Evolutionary conservation across 345 rosid species (phyloP).

Genomic region (Litchi chinensis): DNA sequence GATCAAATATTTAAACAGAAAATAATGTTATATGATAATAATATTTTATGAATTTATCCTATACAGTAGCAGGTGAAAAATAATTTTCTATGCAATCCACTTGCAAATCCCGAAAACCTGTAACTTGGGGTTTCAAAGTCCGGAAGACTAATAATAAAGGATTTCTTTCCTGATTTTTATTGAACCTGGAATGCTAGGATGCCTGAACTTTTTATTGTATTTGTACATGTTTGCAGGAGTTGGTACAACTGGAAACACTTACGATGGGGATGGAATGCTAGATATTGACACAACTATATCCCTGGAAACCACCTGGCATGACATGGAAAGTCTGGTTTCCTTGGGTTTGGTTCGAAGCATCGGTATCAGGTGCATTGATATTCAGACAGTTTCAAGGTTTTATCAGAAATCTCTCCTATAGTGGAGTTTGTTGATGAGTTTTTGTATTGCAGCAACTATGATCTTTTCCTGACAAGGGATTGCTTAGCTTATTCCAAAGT

Average conservation of each 20-base stretch:
- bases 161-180: too few species aligned
- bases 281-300: conserved; percentile 82
- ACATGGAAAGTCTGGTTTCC: conserved; percentile 86
- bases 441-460: conserved; percentile 68
- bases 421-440: conserved; percentile 17
- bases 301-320: conserved; percentile 86
- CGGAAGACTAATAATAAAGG: background rate
- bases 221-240: conserved; percentile 46
- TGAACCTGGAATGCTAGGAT: background rate
- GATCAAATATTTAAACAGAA: too few species aligned
- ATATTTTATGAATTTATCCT: too few species aligned
- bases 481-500: conserved; percentile 59
- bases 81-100: too few species aligned
- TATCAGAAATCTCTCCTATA: background rate
- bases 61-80: too few species aligned
- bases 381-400: background rate
- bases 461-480: conserved; percentile 58
- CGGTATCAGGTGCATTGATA: conserved; percentile 60
- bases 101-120: background rate
- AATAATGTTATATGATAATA: too few species aligned
- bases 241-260: conserved; percentile 72
- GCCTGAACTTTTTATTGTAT: background rate
- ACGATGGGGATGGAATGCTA: conserved; percentile 74
- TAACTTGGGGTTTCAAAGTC: background rate
- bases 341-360: conserved; percentile 89